phyloP scores from a whole-genome alignment of 83 land plant species.

The Thuja plicata region DNA sequence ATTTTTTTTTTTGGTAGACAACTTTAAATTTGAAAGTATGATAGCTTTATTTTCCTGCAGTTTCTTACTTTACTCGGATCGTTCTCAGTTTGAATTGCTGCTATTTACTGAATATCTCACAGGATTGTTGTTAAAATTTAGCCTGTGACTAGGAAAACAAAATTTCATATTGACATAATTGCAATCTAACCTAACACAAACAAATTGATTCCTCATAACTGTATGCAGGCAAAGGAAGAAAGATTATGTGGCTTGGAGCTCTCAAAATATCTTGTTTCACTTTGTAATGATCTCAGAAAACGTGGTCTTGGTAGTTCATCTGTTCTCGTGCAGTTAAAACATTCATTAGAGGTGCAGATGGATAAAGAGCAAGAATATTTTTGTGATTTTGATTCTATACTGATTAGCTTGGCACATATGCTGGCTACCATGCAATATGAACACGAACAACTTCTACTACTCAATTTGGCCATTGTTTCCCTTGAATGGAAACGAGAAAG shows the following conservation, averaged over 20 bases:
- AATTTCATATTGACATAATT: no score
- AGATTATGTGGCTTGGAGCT: slow-evolving; percentile 41
- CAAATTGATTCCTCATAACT: neutral
- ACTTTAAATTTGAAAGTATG: neutral
- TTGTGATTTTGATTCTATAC: slow-evolving; percentile 19
- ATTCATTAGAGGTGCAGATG: slow-evolving; percentile 34
- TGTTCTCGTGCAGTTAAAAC: slow-evolving; percentile 34
- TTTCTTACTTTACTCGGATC: neutral
- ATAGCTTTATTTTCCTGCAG: neutral
- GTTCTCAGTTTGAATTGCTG: neutral
- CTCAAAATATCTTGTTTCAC: slow-evolving; percentile 35
- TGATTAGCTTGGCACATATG: slow-evolving; percentile 33
- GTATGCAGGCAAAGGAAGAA: slow-evolving; percentile 21
- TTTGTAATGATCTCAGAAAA: slow-evolving; percentile 16
- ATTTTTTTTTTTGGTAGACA: neutral
- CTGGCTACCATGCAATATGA: slow-evolving; percentile 56
- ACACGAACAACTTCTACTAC: slow-evolving; percentile 56
- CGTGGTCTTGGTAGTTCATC: slow-evolving; percentile 23
- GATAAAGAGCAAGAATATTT: slow-evolving; percentile 29
- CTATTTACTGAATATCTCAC: neutral
- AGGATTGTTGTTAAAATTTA: neutral
- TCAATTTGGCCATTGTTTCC: slow-evolving; percentile 40
- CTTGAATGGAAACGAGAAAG: slow-evolving; percentile 40
- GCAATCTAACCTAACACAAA: neutral
- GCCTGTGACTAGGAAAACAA: neutral